Conservation (phyloP, 176 grass and related monocot species). For the Rhynchospora tenuis region DNA sequence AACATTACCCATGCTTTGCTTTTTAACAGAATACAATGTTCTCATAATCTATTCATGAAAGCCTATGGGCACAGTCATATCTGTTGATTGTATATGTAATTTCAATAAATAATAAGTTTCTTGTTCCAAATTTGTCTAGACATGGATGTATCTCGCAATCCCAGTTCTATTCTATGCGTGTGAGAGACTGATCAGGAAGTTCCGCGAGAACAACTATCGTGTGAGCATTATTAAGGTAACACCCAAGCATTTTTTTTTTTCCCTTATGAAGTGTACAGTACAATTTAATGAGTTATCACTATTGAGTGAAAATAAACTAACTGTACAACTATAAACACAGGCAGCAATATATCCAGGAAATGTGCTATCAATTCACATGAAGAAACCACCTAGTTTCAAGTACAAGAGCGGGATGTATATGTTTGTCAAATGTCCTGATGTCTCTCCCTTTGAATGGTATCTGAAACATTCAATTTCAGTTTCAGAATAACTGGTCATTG, state of each 20-base stretch:
- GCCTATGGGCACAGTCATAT: not conserved
- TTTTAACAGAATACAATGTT: not conserved
- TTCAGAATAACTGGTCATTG: conserved; percentile 1
- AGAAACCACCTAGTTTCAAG: conserved; percentile 85
- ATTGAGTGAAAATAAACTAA: not conserved
- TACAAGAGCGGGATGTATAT: conserved; percentile 99
- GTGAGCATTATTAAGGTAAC: conserved; percentile 74
- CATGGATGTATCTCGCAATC: conserved; percentile 97
- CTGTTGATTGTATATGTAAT: too few relatives aligned
- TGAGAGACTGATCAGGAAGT: conserved; percentile 89
- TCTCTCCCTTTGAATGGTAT: conserved; percentile 97
- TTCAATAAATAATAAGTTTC: conserved; percentile 3
- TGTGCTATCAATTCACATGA: conserved; percentile 94
- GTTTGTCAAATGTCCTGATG: conserved; percentile 92
- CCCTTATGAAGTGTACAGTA: not conserved
- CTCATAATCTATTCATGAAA: not conserved
- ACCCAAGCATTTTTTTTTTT: conserved; percentile 12
- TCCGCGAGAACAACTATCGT: conserved; percentile 67
- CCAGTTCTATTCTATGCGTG: conserved; percentile 90
- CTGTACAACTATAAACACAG: conserved; percentile 26
- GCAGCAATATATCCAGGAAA: conserved; percentile 96
- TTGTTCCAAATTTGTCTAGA: conserved; percentile 38
- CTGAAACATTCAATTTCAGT: conserved; percentile 1
- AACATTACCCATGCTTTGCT: not conserved
- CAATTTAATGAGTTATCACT: too few relatives aligned